phyloP scores from a whole-genome alignment of 345 rosid species.

The Garcia nutans region DNA sequence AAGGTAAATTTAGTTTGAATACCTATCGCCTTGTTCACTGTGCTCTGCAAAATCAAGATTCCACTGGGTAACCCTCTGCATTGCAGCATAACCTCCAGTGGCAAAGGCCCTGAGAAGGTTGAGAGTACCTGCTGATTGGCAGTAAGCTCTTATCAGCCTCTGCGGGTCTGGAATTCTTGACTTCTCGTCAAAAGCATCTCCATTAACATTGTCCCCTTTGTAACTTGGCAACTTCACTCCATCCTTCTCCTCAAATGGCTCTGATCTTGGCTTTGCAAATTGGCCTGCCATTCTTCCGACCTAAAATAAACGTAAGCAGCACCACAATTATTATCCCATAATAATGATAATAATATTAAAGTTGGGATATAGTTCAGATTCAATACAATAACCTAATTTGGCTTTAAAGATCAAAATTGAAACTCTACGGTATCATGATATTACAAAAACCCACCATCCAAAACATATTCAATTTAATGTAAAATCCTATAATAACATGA shows the following conservation, averaged over 20 bases:
- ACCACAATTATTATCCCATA: neutral
- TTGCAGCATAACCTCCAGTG: conserved; percentile 34
- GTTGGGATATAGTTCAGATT: neutral
- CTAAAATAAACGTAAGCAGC: neutral
- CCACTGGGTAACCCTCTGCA: conserved; percentile 36
- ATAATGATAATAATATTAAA: neutral
- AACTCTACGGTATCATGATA: neutral
- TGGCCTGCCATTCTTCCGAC: conserved; percentile 40
- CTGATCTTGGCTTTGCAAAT: conserved; percentile 34
- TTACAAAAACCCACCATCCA: neutral
- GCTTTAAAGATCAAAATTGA: neutral
- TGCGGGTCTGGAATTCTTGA: conserved; percentile 31
- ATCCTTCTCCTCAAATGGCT: conserved; percentile 24
- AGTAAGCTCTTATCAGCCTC: conserved; percentile 32
- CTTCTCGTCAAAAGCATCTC: conserved; percentile 25
- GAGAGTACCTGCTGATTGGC: conserved; percentile 31
- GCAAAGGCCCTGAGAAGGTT: conserved; percentile 37
- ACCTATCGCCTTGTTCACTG: conserved; percentile 36
- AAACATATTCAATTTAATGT: neutral
- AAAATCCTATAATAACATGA: neutral
- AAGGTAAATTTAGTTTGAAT: conserved; percentile 2
- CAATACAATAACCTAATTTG: neutral
- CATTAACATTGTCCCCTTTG: conserved; percentile 33
- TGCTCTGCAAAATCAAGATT: conserved; percentile 32
- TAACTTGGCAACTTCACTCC: conserved; percentile 34